Percentiles rank a stretch among this genome's conserved stretches.
Conservation (phyloP, 495 filamentous ascomycete genomes). For the Xanthoparmelia taractica region DNA sequence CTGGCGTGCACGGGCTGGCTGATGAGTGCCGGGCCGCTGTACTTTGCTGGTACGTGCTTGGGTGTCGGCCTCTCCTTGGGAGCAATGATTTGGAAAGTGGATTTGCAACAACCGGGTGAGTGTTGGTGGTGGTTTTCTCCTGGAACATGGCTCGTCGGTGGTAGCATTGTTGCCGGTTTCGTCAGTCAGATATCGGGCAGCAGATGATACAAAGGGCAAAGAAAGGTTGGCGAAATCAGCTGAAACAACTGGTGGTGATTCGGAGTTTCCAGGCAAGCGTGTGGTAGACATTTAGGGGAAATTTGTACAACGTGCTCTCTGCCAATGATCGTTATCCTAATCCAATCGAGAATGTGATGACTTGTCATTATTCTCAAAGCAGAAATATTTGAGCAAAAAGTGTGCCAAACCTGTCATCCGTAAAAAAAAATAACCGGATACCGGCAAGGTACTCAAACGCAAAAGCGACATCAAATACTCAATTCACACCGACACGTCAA, state of each 20-base stretch:
- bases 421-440: background rate
- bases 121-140: conserved; percentile 8
- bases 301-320: no score
- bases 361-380: no score
- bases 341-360: no score
- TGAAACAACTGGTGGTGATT: no score
- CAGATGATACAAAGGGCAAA: background rate
- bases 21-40: background rate
- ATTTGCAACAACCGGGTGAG: background rate
- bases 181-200: background rate
- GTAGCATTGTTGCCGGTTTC: conserved; percentile 4
- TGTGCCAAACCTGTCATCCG: no score
- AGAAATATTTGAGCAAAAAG: no score
- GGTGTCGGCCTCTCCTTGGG: conserved; percentile 6
- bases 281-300: no score
- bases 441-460: background rate
- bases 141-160: conserved; percentile 9
- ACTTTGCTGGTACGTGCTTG: background rate
- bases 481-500: background rate
- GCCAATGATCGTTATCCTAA: no score
- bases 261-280: no score
- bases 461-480: background rate
- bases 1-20: conserved; percentile 9
- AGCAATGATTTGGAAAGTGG: conserved; percentile 3
- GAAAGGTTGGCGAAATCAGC: no score